Evolutionary conservation across 192 early-diverging fungal species (phyloP).

Genomic region (Podila clonocystis): DNA sequence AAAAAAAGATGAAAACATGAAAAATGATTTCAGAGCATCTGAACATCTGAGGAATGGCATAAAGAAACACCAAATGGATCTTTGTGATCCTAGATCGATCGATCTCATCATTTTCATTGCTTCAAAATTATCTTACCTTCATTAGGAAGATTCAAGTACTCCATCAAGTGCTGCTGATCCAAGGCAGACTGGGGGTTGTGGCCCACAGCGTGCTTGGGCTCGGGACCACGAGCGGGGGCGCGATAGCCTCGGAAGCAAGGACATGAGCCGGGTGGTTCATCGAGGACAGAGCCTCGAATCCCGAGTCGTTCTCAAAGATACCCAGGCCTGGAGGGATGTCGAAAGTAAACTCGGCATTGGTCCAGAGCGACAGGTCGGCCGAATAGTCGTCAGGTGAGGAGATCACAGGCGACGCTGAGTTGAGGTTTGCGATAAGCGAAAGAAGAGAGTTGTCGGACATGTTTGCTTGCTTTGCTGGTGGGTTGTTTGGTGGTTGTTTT

Average conservation of each 20-base stretch:
- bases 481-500: background rate
- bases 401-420: slow-evolving; percentile 38
- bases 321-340: slow-evolving; percentile 67
- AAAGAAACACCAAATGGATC: background rate
- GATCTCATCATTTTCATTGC: background rate
- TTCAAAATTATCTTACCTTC: slow-evolving; percentile 26
- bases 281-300: slow-evolving; percentile 33
- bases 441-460: slow-evolving; percentile 43
- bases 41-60: background rate
- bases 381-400: slow-evolving; percentile 66
- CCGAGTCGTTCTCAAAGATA: slow-evolving; percentile 59
- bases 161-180: slow-evolving; percentile 51
- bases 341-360: slow-evolving; percentile 77
- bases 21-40: too few relatives aligned
- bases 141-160: slow-evolving; percentile 47
- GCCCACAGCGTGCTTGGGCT: background rate
- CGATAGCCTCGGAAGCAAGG: background rate
- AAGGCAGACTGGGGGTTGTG: slow-evolving; percentile 45
- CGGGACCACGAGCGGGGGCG: background rate
- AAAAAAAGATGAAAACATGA: background rate
- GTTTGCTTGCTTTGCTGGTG: background rate
- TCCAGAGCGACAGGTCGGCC: slow-evolving; percentile 74
- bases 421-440: slow-evolving; percentile 51
- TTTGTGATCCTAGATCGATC: background rate
- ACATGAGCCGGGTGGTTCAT: slow-evolving; percentile 30